phyloP scores from a whole-genome alignment of 2,329 filamentous ascomycete species.

The Amauroascus niger region DNA sequence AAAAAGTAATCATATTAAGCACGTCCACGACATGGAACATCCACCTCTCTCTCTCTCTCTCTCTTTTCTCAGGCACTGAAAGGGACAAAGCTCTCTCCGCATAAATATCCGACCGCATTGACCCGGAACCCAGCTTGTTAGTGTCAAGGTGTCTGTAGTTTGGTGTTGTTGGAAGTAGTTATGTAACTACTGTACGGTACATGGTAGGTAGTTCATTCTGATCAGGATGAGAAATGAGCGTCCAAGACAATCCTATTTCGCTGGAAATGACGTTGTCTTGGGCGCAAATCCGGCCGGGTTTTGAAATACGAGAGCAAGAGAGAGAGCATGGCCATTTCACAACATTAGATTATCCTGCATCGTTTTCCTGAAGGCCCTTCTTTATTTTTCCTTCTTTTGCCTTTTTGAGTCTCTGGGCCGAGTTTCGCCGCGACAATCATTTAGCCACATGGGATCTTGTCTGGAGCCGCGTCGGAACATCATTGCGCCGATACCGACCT shows the following conservation, averaged over 20 bases:
- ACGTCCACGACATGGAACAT: no score
- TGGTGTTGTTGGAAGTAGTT: no score
- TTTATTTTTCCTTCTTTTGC: not conserved
- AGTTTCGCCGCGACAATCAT: conserved; percentile 1
- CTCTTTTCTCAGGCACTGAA: not conserved
- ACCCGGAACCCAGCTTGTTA: no score
- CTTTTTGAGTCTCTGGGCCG: not conserved
- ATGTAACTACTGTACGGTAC: no score
- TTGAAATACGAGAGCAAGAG: conserved; percentile 7
- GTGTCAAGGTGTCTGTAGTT: no score
- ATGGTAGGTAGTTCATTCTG: no score
- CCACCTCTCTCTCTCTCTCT: not conserved
- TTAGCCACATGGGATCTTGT: conserved; percentile 1
- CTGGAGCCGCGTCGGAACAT: not conserved
- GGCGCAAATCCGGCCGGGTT: conserved; percentile 3
- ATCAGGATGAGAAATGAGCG: conserved; percentile 6
- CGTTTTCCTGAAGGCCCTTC: not conserved
- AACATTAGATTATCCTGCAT: not conserved
- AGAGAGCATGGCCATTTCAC: not conserved
- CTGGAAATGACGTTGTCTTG: conserved; percentile 10
- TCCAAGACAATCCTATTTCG: conserved; percentile 8
- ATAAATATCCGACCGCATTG: not conserved
- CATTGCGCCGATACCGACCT: not conserved
- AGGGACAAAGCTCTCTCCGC: not conserved
- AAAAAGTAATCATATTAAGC: no score